A percentile compares a stretch with the other conserved stretches of the same genome.
Conservation (phyloP, 2,329 filamentous ascomycete species). For the Trichoderma semiorbis region DNA sequence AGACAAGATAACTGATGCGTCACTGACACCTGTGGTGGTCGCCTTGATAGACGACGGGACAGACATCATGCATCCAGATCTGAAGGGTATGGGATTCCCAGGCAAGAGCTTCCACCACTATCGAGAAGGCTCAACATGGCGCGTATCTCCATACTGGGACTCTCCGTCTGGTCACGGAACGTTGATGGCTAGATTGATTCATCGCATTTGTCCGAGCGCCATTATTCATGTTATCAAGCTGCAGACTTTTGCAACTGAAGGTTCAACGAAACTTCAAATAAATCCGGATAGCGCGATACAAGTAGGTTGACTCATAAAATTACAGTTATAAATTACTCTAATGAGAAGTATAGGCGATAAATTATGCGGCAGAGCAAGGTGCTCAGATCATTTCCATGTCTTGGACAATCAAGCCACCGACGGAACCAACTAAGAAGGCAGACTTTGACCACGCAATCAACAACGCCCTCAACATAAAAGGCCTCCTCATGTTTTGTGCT, state of each 20-base stretch:
- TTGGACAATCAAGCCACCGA: neutral
- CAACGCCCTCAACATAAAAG: neutral
- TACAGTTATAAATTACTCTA: neutral
- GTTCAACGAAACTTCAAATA: neutral
- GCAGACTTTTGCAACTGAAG: neutral
- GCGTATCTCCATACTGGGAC: neutral
- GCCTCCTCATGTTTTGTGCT: constrained; percentile 3
- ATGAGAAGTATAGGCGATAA: neutral
- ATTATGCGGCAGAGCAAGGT: neutral
- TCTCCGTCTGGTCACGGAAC: neutral
- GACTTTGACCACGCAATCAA: neutral
- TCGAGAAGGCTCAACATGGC: neutral
- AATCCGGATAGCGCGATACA: neutral
- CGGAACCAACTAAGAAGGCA: neutral
- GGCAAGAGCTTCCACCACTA: neutral
- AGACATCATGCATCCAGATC: neutral
- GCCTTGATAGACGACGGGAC: constrained; percentile 4
- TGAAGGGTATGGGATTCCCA: neutral
- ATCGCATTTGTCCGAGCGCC: neutral
- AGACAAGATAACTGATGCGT: neutral
- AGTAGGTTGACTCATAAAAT: neutral
- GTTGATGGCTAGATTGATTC: neutral
- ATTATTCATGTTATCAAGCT: constrained; percentile 6
- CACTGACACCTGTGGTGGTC: neutral
- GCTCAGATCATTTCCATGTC: constrained; percentile 1